phyloP scores from a whole-genome alignment of 208 protist genomes.

The Pavlovales sp. region DNA sequence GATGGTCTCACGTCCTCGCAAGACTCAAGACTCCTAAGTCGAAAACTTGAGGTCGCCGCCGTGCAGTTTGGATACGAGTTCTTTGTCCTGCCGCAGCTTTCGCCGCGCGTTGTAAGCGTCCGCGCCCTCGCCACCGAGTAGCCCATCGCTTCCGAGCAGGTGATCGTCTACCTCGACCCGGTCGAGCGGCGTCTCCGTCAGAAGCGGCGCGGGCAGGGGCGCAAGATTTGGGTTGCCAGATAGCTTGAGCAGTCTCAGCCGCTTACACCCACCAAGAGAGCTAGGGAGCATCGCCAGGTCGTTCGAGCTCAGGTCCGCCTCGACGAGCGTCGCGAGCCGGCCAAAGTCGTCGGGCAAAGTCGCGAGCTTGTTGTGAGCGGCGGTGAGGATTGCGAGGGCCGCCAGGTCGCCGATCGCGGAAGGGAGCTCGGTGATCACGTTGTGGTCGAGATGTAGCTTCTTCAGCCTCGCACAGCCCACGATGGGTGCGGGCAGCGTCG shows the following conservation, averaged over 20 bases:
- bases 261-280: background rate
- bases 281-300: background rate
- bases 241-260: background rate
- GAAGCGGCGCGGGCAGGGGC: background rate
- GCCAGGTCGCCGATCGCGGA: background rate
- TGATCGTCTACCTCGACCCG: background rate
- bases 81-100: background rate
- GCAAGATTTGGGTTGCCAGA: background rate
- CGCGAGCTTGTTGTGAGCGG: background rate
- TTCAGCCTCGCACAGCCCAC: background rate
- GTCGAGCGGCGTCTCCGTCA: background rate
- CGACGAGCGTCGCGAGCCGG: background rate
- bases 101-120: background rate
- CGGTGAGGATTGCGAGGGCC: background rate
- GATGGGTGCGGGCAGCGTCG: background rate
- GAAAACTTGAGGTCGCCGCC: background rate
- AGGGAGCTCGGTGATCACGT: constrained; percentile 15
- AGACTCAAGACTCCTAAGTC: too few species aligned
- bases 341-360: background rate
- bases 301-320: background rate
- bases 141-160: background rate
- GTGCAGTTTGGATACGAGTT: background rate
- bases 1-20: too few species aligned
- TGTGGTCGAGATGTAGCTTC: constrained; percentile 26
- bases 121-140: background rate